Percentiles rank a stretch among this genome's conserved stretches.
These are phyloP conservation scores for Leccinum boreale DNA, from an alignment of 768 basidiomycete species.

Conservation along the genomic window DNA sequence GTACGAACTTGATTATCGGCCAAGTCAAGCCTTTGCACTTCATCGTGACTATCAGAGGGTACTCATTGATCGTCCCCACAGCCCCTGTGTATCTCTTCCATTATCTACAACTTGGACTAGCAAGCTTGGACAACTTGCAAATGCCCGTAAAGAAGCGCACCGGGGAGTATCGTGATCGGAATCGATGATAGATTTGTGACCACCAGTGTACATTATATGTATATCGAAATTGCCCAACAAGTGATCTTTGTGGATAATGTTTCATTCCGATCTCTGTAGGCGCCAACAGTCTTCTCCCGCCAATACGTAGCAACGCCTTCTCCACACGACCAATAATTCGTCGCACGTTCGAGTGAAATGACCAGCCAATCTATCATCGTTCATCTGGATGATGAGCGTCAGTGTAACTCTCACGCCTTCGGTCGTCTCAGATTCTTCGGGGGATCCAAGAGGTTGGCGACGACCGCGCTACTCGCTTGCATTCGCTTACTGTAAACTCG, in stretches of 20 bases:
- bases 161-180: background rate
- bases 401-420: constrained; percentile 4
- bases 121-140: background rate
- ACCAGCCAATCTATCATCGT: background rate
- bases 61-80: constrained; percentile 7
- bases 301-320: background rate
- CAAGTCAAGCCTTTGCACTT: constrained; percentile 42
- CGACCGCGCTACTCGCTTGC: constrained; percentile 56
- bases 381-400: background rate
- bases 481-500: constrained; percentile 40
- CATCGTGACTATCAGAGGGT: background rate
- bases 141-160: background rate
- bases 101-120: constrained; percentile 12
- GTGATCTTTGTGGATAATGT: background rate
- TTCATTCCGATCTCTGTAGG: background rate
- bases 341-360: background rate
- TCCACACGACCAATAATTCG: background rate
- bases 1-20: constrained; percentile 52
- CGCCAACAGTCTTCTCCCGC: background rate
- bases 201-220: background rate
- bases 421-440: constrained; percentile 23
- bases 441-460: constrained; percentile 39
- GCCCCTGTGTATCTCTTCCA: constrained; percentile 27
- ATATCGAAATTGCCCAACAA: background rate
- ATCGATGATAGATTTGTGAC: background rate